Base-by-base conservation (phyloP, 139 green algal species). In the Asterochloris erici region DNA sequence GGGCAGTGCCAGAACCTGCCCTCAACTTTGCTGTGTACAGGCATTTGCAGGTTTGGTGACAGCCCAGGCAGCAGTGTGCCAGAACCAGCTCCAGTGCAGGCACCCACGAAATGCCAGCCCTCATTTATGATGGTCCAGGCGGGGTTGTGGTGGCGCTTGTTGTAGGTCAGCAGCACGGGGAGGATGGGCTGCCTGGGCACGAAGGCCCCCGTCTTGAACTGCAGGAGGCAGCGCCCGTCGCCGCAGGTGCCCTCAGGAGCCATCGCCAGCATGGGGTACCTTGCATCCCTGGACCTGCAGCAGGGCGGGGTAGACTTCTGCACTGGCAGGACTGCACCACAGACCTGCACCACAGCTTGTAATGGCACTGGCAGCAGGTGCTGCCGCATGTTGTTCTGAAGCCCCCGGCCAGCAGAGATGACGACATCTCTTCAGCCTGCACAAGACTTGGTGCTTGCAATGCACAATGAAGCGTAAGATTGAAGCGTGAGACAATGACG, bases 151-250 rank as follows among this genome's bases (percentile, higher is more conserved):
- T 38, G 61, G 14, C 16, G 21, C 21, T 68, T 68, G 38, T 80
- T 27, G 63, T 86, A 86, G 54, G 11, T 19, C 23, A 86, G 64
- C 10, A 77, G 13, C 14, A 86, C 73, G 10, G 83, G 83, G 70
- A 86, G 83, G 61, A 86, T 71, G 11, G 83, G 83, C 27, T 74
- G 66, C 28, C 83, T 78, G 12, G 83, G 78, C 28, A 86, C 62
- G 28, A 86, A 86, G 19, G 78, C 78, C 38, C 83, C 83, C 21
- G 28, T 79, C 11, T 71, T 61, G 47, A 86, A 86, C 68, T 78
- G 83, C 78, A 86, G 83, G 69, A 86, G 64, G 78, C 83, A 86
- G 62, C 83, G 78, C 13, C 78, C 78, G 71, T 86, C 68, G 13
- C 77, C 64, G 21, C 78, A 83, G 17, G 83, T 86, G 19, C 83